A percentile compares a stretch with the other conserved stretches of the same genome.
phyloP scores from a whole-genome alignment of 768 basidiomycete genomes.

The Russula sp. region DNA sequence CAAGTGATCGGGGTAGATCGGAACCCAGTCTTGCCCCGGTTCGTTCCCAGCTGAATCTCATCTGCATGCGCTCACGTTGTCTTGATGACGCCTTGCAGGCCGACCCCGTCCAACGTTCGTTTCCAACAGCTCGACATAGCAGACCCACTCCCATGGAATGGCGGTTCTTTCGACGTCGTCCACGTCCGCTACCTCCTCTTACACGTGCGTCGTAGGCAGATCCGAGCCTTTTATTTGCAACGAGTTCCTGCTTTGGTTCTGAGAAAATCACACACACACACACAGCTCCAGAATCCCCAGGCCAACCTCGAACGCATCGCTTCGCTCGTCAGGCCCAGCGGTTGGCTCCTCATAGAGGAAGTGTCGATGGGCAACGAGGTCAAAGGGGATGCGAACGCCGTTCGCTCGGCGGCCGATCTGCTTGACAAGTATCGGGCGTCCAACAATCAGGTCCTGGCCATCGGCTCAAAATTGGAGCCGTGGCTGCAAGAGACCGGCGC shows the following conservation, averaged over 20 bases:
- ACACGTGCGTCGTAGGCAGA: constrained; percentile 21
- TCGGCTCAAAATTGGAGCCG: background rate
- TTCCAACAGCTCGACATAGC: constrained; percentile 25
- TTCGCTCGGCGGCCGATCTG: background rate
- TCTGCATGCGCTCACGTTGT: background rate
- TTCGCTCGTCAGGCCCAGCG: constrained; percentile 26
- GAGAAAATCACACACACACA: background rate
- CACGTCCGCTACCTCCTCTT: constrained; percentile 27
- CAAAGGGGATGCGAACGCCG: background rate
- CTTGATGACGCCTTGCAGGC: background rate
- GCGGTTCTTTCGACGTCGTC: constrained; percentile 25
- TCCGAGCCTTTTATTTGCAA: too few species aligned
- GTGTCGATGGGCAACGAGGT: constrained; percentile 3
- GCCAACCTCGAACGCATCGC: constrained; percentile 21
- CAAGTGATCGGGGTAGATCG: constrained; percentile 26
- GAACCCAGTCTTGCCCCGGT: constrained; percentile 24
- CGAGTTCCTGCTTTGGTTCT: background rate
- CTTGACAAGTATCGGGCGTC: constrained; percentile 8
- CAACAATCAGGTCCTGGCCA: background rate
- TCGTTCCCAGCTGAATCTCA: background rate
- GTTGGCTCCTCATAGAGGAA: constrained; percentile 29
- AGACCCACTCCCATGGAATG: constrained; percentile 23
- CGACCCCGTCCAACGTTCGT: constrained; percentile 23
- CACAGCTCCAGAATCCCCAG: constrained; percentile 24
- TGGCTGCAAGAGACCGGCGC: background rate